A percentile compares a stretch with the other conserved stretches of the same genome.
phyloP scores from a whole-genome alignment of 2,329 filamentous ascomycete species.

The Aspergillus terreus region DNA sequence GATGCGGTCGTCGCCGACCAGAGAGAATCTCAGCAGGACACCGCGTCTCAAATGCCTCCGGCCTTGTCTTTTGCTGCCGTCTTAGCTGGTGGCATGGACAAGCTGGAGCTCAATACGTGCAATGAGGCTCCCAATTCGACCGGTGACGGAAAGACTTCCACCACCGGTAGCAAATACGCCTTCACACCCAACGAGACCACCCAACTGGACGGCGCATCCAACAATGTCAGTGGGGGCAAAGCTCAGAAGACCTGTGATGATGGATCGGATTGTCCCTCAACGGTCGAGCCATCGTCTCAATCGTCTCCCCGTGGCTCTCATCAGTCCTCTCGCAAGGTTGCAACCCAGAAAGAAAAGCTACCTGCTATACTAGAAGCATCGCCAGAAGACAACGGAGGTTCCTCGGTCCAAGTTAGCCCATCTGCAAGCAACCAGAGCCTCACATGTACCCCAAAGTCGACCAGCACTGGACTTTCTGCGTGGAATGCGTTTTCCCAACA shows the following conservation, averaged over 20 bases:
- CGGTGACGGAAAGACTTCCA: too few relatives aligned
- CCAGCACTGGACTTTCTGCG: neutral
- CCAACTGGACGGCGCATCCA: too few relatives aligned
- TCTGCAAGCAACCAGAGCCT: constrained; percentile 1
- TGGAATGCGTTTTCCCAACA: neutral
- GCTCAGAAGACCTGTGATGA: neutral
- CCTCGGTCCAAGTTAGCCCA: neutral
- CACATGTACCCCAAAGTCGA: constrained; percentile 10
- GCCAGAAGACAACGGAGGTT: neutral
- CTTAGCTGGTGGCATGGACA: too few relatives aligned
- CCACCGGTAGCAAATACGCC: too few relatives aligned
- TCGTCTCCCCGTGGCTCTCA: neutral
- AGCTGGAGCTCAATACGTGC: too few relatives aligned
- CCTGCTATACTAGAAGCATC: constrained; percentile 10
- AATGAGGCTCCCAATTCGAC: too few relatives aligned
- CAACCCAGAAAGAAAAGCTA: constrained; percentile 7
- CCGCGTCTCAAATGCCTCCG: too few relatives aligned
- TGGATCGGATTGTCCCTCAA: neutral
- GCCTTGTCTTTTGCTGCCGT: too few relatives aligned
- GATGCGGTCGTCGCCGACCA: too few relatives aligned
- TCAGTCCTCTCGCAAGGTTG: neutral
- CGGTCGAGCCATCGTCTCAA: neutral
- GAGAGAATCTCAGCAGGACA: too few relatives aligned
- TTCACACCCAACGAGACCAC: too few relatives aligned
- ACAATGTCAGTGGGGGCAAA: neutral